Percentiles rank a stretch among this genome's conserved stretches.
These are phyloP conservation scores for Yarrowia sp. DNA, from an alignment of 805 yeast genomes.

Conservation along the genomic window DNA sequence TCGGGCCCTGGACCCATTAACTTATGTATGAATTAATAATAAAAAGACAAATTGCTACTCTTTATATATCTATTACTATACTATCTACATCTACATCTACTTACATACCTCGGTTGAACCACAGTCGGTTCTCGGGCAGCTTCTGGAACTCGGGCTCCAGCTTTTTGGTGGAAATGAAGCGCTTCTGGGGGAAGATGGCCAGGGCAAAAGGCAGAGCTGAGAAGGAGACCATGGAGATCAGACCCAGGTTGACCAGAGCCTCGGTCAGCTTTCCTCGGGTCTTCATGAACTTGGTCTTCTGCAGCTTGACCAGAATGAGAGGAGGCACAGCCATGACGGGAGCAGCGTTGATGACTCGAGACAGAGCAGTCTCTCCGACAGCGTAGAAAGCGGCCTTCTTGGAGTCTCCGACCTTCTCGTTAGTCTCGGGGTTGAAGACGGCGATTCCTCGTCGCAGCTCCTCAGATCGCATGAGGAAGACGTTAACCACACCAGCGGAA, in stretches of 20 bases:
- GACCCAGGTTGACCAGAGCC: conserved; percentile 74
- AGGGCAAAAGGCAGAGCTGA: conserved; percentile 90
- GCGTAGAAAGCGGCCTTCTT: conserved; percentile 87
- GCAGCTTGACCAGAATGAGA: conserved; percentile 71
- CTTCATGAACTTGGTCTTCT: conserved; percentile 58
- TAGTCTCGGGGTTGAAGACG: conserved; percentile 42
- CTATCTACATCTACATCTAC: conserved; percentile 40
- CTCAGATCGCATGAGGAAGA: conserved; percentile 94
- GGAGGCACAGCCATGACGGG: conserved; percentile 98
- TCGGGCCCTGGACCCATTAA: conserved; percentile 22
- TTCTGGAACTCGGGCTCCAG: conserved; percentile 66
- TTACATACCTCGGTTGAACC: conserved; percentile 92
- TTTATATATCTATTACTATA: neutral
- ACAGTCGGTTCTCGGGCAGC: conserved; percentile 59
- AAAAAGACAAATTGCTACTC: too few relatives aligned
- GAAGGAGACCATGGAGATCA: conserved; percentile 81
- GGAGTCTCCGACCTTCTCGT: conserved; percentile 57
- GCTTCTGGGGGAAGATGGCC: conserved; percentile 92
- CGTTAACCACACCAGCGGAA: conserved; percentile 93
- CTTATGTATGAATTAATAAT: neutral
- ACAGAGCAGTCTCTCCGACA: conserved; percentile 94
- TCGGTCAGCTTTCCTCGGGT: conserved; percentile 66
- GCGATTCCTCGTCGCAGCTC: conserved; percentile 65
- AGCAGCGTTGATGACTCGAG: conserved; percentile 92
- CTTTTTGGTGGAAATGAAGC: conserved; percentile 53